Base-by-base conservation (phyloP, 2,329 filamentous ascomycete species). In the Shiraia sp. region DNA sequence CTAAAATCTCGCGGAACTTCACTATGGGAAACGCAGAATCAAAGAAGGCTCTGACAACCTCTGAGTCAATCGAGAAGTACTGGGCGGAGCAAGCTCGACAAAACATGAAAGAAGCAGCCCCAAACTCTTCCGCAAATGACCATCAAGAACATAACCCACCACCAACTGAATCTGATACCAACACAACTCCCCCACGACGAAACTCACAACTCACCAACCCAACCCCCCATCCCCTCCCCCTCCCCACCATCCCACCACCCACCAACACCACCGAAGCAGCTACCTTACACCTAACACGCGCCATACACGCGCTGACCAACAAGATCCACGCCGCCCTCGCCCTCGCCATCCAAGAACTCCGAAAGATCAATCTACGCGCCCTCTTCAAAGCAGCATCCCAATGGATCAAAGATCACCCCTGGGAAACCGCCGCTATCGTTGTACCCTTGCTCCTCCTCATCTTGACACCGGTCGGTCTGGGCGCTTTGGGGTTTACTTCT, bases 401-500 rank as follows among this genome's bases (percentile, higher is more conserved):
- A 0, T 53, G 45, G 47, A 36, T 49, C 10, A 36, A 36, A 7
- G 13, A 10, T 10, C 24, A 53, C 10, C 42, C 42, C 1, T 42
- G 38, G 38, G 9, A 47, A 31, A 38, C 36, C 0, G 45, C 45
- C 2, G 15, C 31, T 3, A 34, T 51, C 7, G 12, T 40, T 6
- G n/a, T 44, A 10, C 38, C 43, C 6, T 15, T 51, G 4, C n/a
- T 41, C 16, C 17, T 45, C 13, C 3, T 42, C 2, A 34, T 17
- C 2, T 28, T 2, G 2, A 53, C 45, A 1, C 45, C 45, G 0
- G 34, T 31, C 17, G 26, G 24, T 4, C 36, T 55, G 1, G 23
- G 7, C n/a, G 12, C 2, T 4, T 3, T 32, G 0, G 50, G 53
- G 3, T 53, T 53, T 19, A 43, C 31, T 6, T 15, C 34, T 7